Conservation (phyloP, 345 rosid genomes). For the Camelina hispida region DNA sequence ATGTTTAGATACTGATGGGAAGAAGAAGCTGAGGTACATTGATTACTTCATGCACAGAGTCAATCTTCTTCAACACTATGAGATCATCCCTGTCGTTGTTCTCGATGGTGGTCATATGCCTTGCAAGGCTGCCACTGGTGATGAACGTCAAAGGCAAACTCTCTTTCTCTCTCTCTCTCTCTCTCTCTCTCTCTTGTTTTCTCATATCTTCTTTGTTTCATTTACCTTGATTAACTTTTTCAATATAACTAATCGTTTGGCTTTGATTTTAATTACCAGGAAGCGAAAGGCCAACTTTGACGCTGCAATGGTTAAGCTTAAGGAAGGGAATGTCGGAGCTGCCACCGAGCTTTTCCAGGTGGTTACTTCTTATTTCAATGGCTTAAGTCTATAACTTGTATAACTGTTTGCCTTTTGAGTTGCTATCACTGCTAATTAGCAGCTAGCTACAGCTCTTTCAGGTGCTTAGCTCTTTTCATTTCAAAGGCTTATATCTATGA, state of each 20-base stretch:
- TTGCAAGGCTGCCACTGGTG: constrained; percentile 75
- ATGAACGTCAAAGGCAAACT: constrained; percentile 68
- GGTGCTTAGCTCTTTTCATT: constrained; percentile 43
- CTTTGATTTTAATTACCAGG: constrained; percentile 44
- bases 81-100: constrained; percentile 78
- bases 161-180: too few relatives aligned
- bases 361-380: background rate
- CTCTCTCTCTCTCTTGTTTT: background rate
- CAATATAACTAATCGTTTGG: background rate
- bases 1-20: constrained; percentile 65
- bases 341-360: constrained; percentile 90
- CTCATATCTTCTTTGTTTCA: background rate
- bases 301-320: constrained; percentile 72
- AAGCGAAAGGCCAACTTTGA: constrained; percentile 65
- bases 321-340: constrained; percentile 71
- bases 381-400: background rate
- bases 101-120: constrained; percentile 87
- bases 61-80: constrained; percentile 64
- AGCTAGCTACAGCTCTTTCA: constrained; percentile 71
- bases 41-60: constrained; percentile 86
- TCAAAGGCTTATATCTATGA: background rate
- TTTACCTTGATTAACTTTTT: background rate
- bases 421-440: background rate
- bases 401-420: background rate
- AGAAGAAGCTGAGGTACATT: constrained; percentile 65